Conservation (phyloP, 441 rosid genomes). For the Croton setiger region DNA sequence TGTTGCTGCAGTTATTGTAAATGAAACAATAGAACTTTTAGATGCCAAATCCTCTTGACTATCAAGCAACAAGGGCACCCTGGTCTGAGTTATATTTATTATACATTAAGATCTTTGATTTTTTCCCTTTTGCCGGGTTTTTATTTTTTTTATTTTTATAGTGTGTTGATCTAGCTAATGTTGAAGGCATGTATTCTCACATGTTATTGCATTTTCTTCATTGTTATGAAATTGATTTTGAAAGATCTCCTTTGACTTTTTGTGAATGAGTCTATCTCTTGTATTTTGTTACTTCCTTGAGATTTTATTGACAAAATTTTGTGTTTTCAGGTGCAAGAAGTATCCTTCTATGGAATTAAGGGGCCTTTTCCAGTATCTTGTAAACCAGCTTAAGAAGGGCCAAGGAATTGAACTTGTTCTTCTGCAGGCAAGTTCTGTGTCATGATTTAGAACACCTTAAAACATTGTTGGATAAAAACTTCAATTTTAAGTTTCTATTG, state of each 20-base stretch:
- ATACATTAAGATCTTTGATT: background rate
- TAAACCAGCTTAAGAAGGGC: slow-evolving; percentile 95
- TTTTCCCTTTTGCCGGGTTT: background rate
- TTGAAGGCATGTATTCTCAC: background rate
- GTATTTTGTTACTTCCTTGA: background rate
- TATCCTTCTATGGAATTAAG: slow-evolving; percentile 99
- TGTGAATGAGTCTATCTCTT: background rate
- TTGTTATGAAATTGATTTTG: slow-evolving; percentile 12
- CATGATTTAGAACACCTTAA: background rate
- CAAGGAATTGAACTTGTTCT: slow-evolving; percentile 98
- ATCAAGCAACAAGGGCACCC: background rate
- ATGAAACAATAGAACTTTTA: background rate
- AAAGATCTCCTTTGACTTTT: slow-evolving; percentile 13
- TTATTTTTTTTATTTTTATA: background rate
- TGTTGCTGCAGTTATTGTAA: background rate
- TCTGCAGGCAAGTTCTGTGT: slow-evolving; percentile 58
- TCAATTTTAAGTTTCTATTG: no score
- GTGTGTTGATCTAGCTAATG: background rate
- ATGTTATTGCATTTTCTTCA: background rate
- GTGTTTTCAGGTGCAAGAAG: slow-evolving; percentile 81
- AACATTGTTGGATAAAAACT: no score
- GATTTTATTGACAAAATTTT: slow-evolving; percentile 19
- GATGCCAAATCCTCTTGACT: background rate
- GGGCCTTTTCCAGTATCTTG: slow-evolving; percentile 99
- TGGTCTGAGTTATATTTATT: background rate